Base-by-base conservation (phyloP, 1,284 basidiomycete species). In the Cryptococcus jaspeensis region DNA sequence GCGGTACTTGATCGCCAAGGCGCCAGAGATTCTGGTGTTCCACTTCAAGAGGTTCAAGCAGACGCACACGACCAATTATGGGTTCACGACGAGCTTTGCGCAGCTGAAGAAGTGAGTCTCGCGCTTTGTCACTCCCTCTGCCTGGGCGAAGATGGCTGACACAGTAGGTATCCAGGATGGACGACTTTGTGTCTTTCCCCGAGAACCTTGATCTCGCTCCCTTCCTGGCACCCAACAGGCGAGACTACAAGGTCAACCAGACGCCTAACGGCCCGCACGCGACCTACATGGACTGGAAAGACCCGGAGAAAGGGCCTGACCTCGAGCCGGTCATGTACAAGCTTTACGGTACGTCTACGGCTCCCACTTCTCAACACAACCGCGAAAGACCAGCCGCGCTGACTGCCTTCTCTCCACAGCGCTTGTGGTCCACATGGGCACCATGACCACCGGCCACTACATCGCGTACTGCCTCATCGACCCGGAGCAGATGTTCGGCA, bases 1-100 rank as follows among this genome's bases (percentile, higher is more conserved):
- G 78, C 87, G 93, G 8, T 97, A 95, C 75, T 85, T 97, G 58
- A 90, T 97, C 67, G 84, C 88, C 5, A 84, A 83, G 0, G 87
- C 90, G 0, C 93, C 93, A 0, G 90, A 91, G 0, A 84, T 96
- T 32, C 84, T 97, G 56, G 89, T 95, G 52, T 84, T 97, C 59
- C 93, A 97, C 66, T 82, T 96, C 50, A 97, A 96, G 79, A 84
- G 93, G 36, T 97, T 97, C 80, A 90, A 94, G 75, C 90, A 92
- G 74, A 78, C 80, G 9, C 58, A 62, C 13, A 73, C 73, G 54
- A 55, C 58, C 2, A 62, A 58, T 46, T 37, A 72, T 43, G 58
- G 60, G n/a, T 76, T 74, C 49, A 60, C 56, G 22, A 51, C 60
- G 8, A 71, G 63, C 35, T 78, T 77, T 60, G 67, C 67, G 40